These are phyloP conservation scores for Eimeria mitis DNA, from an alignment of 169 alveolate genomes.

Conservation along the genomic window DNA sequence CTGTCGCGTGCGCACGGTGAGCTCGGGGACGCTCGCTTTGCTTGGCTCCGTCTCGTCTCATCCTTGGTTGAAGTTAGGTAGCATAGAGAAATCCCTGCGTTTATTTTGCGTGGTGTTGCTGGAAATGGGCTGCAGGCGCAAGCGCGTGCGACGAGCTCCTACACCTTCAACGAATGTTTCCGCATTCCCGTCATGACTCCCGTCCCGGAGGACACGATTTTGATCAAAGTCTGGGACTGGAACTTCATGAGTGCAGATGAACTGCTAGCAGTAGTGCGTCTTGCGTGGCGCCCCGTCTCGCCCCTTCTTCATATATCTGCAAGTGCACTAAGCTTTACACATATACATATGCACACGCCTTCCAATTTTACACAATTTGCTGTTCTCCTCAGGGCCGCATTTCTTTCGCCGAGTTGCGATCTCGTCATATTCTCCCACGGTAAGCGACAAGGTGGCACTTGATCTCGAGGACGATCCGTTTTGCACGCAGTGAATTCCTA, in stretches of 20 bases:
- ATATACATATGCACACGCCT: not conserved
- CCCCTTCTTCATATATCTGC: not conserved
- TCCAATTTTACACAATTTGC: not conserved
- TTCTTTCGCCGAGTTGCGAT: slow-evolving; percentile 81
- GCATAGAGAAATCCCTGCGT: slow-evolving; percentile 78
- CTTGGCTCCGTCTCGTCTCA: not conserved
- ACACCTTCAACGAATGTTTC: slow-evolving; percentile 94
- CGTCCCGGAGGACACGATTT: slow-evolving; percentile 92
- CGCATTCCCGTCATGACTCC: slow-evolving; percentile 94
- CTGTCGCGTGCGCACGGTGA: slow-evolving; percentile 90
- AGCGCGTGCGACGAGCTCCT: slow-evolving; percentile 88
- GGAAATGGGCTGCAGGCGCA: slow-evolving; percentile 76
- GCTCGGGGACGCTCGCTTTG: not conserved
- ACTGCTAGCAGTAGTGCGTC: slow-evolving; percentile 79
- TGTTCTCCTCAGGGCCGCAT: slow-evolving; percentile 77
- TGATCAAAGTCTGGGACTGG: slow-evolving; percentile 94
- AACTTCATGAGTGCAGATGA: slow-evolving; percentile 84
- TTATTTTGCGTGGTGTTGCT: not conserved
- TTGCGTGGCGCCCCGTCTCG: not conserved
- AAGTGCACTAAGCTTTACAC: not conserved
- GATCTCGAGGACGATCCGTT: slow-evolving; percentile 63
- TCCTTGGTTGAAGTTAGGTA: not conserved
- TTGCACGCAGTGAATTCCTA: not conserved
- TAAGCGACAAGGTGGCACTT: slow-evolving; percentile 83
- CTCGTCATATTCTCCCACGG: slow-evolving; percentile 85